Evolutionary conservation across 345 rosid species (phyloP).

Genomic region (Citrus maxima): DNA sequence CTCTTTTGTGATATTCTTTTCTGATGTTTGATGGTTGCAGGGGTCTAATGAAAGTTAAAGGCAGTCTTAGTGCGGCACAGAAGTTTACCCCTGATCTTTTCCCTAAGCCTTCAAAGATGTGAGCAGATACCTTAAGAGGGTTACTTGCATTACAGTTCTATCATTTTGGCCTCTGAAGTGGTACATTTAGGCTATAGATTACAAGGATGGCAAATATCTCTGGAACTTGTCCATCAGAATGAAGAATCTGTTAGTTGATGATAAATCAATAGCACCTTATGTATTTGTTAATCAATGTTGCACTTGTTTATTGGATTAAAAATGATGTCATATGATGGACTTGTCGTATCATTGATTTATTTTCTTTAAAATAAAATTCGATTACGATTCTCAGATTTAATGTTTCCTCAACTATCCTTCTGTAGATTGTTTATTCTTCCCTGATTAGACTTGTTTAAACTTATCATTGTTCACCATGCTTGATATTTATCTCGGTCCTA

Average conservation of each 20-base stretch:
- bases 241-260: not conserved
- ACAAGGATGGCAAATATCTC: not conserved
- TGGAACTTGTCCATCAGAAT: not conserved
- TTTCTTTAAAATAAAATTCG: not conserved
- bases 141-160: not conserved
- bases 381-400: not conserved
- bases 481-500: not conserved
- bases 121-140: constrained; percentile 22
- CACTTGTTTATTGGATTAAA: not conserved
- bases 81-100: constrained; percentile 95
- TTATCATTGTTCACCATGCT: not conserved
- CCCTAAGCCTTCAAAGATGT: constrained; percentile 94
- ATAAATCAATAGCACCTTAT: not conserved
- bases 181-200: not conserved
- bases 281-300: not conserved
- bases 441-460: not conserved
- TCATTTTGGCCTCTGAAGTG: too few relatives aligned
- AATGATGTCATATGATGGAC: not conserved
- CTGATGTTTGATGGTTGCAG: constrained; percentile 37
- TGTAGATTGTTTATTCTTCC: not conserved
- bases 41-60: constrained; percentile 94
- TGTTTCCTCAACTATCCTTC: not conserved
- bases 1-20: not conserved
- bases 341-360: not conserved
- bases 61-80: constrained; percentile 93